Evolutionary conservation across 176 grass and related monocot species (phyloP).

Genomic region (Zoysia pacifica): DNA sequence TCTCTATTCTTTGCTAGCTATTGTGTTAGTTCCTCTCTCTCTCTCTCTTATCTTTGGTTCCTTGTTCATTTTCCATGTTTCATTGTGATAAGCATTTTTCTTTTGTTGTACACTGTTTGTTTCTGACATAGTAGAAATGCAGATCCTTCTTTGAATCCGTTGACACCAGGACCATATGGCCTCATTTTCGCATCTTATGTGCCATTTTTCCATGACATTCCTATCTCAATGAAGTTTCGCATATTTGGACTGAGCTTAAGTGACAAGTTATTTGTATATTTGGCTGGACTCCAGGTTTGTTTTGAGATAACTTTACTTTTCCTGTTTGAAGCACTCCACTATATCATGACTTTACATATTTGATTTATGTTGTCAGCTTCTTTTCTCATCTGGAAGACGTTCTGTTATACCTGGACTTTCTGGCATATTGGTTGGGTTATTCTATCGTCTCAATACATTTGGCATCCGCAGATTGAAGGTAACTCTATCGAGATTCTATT

Average conservation of each 20-base stretch:
- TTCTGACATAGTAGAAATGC: constrained; percentile 35
- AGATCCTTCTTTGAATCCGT: constrained; percentile 63
- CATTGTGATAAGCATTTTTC: neutral
- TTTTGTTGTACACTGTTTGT: neutral
- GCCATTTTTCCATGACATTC: constrained; percentile 94
- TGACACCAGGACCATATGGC: constrained; percentile 86
- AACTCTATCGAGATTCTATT: constrained; percentile 17
- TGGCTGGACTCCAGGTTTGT: constrained; percentile 94
- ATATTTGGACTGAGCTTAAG: constrained; percentile 69
- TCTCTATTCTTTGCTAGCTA: neutral
- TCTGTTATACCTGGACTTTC: constrained; percentile 83
- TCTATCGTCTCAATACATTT: constrained; percentile 87
- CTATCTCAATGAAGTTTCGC: constrained; percentile 72
- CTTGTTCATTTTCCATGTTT: neutral
- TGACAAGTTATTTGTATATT: constrained; percentile 93
- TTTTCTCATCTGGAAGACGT: constrained; percentile 80
- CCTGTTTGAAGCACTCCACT: neutral
- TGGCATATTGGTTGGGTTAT: constrained; percentile 71
- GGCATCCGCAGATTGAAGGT: constrained; percentile 92
- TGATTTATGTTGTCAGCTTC: constrained; percentile 61
- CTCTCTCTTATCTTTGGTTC: neutral
- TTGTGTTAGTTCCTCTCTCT: neutral
- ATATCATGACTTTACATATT: constrained; percentile 32
- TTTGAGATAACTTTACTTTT: constrained; percentile 21
- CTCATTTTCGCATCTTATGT: constrained; percentile 94